Evolutionary conservation across 805 yeast genomes (phyloP).

Genomic region (Suhomyces sp.): DNA sequence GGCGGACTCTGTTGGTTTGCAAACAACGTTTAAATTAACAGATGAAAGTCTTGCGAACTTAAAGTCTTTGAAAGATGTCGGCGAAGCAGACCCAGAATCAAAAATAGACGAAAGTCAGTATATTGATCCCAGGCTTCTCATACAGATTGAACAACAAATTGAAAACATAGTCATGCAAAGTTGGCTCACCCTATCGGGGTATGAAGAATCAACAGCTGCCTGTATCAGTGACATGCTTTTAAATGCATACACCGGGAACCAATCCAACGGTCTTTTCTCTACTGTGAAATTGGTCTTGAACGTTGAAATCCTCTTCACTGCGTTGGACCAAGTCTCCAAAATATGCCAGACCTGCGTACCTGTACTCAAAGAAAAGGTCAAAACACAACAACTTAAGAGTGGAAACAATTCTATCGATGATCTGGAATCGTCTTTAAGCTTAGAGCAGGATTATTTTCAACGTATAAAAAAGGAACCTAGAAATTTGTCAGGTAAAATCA

Average conservation of each 20-base stretch:
- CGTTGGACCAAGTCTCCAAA: slow-evolving; percentile 50
- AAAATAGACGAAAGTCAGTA: slow-evolving; percentile 10
- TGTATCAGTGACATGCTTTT: slow-evolving; percentile 90
- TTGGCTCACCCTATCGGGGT: slow-evolving; percentile 85
- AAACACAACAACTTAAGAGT: slow-evolving; percentile 1
- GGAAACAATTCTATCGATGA: slow-evolving; percentile 6
- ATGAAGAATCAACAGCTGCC: slow-evolving; percentile 86
- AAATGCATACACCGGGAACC: slow-evolving; percentile 71
- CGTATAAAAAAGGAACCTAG: slow-evolving; percentile 65
- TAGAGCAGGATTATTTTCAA: slow-evolving; percentile 31
- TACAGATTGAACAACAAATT: slow-evolving; percentile 60
- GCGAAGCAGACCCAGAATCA: slow-evolving; percentile 10
- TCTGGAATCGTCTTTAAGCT: slow-evolving; percentile 7
- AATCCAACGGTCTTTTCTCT: slow-evolving; percentile 60
- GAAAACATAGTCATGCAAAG: slow-evolving; percentile 59
- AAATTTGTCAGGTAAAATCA: slow-evolving; percentile 81
- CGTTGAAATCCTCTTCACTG: slow-evolving; percentile 72
- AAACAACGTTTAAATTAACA: slow-evolving; percentile 12
- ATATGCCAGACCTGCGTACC: slow-evolving; percentile 8
- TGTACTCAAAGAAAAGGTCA: slow-evolving; percentile 4
- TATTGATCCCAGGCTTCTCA: slow-evolving; percentile 44
- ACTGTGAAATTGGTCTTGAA: slow-evolving; percentile 71
- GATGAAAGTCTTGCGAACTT: slow-evolving; percentile 9
- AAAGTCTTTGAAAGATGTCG: slow-evolving; percentile 6
- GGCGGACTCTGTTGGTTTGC: slow-evolving; percentile 54